Percentiles rank a stretch among this genome's conserved stretches.
Evolutionary conservation across 2,329 filamentous ascomycete genomes (phyloP).

Genomic region (Ilyonectria destructans): DNA sequence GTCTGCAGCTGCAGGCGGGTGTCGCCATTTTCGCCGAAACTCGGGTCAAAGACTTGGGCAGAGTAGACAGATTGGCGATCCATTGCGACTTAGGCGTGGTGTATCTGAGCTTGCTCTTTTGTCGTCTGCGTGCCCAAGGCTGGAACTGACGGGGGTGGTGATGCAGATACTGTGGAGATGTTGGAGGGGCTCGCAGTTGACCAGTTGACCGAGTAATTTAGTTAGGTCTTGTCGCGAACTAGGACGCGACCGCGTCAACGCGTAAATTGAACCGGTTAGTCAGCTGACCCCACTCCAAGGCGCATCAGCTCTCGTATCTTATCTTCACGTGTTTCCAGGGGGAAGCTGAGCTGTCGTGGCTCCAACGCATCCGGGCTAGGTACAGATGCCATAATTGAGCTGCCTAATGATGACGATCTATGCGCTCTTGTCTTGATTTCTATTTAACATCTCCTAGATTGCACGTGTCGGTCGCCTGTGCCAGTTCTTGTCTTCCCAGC

Average conservation of each 20-base stretch:
- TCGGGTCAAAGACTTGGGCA: constrained; percentile 83
- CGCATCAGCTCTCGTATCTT: constrained; percentile 19
- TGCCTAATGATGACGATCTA: constrained; percentile 44
- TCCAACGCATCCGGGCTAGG: constrained; percentile 41
- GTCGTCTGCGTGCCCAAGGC: constrained; percentile 32
- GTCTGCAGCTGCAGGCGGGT: constrained; percentile 81
- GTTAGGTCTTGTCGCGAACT: constrained; percentile 16
- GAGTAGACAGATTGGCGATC: constrained; percentile 92
- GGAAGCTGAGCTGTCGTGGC: constrained; percentile 43
- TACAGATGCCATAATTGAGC: constrained; percentile 33
- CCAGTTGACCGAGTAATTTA: constrained; percentile 39
- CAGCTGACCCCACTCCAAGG: neutral
- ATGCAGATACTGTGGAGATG: constrained; percentile 42
- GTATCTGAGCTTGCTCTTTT: constrained; percentile 23
- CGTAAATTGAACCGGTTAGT: constrained; percentile 22
- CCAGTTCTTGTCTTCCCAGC: constrained; percentile 51
- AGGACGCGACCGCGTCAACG: constrained; percentile 30
- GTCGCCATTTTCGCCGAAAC: constrained; percentile 77
- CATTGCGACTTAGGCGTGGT: constrained; percentile 66
- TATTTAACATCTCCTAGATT: constrained; percentile 33
- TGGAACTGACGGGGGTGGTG: constrained; percentile 37
- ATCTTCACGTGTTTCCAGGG: constrained; percentile 45
- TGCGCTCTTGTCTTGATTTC: constrained; percentile 41
- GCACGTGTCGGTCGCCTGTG: constrained; percentile 33
- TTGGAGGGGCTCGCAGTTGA: constrained; percentile 44